Conservation (phyloP, 2,329 filamentous ascomycete genomes). For the Calonectria crousiana region DNA sequence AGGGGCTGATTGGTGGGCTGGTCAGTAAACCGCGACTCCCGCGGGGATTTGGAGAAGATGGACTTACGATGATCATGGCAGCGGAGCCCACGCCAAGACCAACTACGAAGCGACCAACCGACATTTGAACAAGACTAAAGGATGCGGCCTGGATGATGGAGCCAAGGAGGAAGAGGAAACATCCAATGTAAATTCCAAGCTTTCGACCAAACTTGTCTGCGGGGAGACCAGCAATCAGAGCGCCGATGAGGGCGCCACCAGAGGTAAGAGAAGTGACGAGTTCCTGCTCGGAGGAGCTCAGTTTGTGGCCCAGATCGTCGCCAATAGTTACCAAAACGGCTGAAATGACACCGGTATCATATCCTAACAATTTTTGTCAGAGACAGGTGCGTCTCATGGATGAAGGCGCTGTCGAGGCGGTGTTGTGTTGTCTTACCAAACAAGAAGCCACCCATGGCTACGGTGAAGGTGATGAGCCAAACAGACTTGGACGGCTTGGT, state of each 20-base stretch:
- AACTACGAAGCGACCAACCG: slow-evolving; percentile 53
- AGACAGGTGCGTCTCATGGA: background rate
- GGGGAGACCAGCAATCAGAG: slow-evolving; percentile 34
- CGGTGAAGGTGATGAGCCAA: slow-evolving; percentile 44
- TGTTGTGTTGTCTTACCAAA: slow-evolving; percentile 31
- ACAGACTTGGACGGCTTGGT: slow-evolving; percentile 40
- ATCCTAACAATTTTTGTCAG: slow-evolving; percentile 44
- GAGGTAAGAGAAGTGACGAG: slow-evolving; percentile 63
- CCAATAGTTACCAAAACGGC: slow-evolving; percentile 59
- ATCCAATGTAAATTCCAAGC: slow-evolving; percentile 34
- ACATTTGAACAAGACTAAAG: slow-evolving; percentile 35
- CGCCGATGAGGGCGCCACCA: slow-evolving; percentile 44
- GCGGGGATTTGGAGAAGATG: too few relatives aligned
- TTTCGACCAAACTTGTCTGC: slow-evolving; percentile 36
- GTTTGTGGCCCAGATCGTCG: slow-evolving; percentile 31
- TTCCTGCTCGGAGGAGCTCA: slow-evolving; percentile 53
- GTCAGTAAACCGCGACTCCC: background rate
- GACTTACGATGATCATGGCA: slow-evolving; percentile 55
- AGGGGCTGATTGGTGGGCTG: slow-evolving; percentile 7
- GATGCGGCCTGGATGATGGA: slow-evolving; percentile 34
- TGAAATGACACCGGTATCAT: slow-evolving; percentile 63
- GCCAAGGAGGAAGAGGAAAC: slow-evolving; percentile 33
- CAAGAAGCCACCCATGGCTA: slow-evolving; percentile 44
- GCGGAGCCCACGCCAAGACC: slow-evolving; percentile 61
- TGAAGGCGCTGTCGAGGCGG: too few relatives aligned